phyloP scores from a whole-genome alignment of 305 asterid genomes.

The Fraxinus velutina region DNA sequence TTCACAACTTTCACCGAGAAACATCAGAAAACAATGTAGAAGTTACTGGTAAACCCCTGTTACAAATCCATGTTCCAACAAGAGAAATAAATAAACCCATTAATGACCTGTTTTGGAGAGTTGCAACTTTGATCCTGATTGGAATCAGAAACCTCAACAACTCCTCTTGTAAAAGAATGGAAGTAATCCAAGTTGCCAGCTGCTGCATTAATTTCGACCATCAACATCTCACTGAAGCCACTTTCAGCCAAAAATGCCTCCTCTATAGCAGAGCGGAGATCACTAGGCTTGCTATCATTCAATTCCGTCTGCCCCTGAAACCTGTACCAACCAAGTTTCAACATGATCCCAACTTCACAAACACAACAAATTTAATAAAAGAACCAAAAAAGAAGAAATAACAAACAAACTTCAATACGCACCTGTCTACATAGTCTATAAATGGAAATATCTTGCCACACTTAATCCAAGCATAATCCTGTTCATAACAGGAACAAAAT shows the following conservation, averaged over 20 bases:
- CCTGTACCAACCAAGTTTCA: conserved; percentile 44
- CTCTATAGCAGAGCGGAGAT: conserved; percentile 85
- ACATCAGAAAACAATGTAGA: conserved; percentile 18
- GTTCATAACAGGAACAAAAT: conserved; percentile 33
- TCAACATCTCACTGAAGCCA: conserved; percentile 84
- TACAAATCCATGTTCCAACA: background rate
- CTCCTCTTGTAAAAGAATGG: conserved; percentile 66
- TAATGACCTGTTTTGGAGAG: conserved; percentile 52
- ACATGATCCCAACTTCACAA: conserved; percentile 11
- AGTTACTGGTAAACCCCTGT: conserved; percentile 2
- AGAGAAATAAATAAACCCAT: conserved; percentile 2
- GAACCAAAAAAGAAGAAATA: background rate
- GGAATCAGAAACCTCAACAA: conserved; percentile 55
- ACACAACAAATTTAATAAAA: conserved; percentile 12
- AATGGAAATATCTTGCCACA: conserved; percentile 89
- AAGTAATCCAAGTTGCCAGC: conserved; percentile 77
- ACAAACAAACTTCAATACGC: conserved; percentile 15
- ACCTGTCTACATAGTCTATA: conserved; percentile 89
- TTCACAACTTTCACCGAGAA: conserved; percentile 19
- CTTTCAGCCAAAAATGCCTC: conserved; percentile 88
- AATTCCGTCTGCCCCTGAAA: conserved; percentile 92
- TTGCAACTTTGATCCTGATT: conserved; percentile 55
- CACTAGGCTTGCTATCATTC: conserved; percentile 70
- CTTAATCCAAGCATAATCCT: conserved; percentile 96
- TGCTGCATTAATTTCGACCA: conserved; percentile 84